These are phyloP conservation scores for Saksenaea oblongispora DNA, from an alignment of 371 early-diverging fungal genomes.

Conservation along the genomic window DNA sequence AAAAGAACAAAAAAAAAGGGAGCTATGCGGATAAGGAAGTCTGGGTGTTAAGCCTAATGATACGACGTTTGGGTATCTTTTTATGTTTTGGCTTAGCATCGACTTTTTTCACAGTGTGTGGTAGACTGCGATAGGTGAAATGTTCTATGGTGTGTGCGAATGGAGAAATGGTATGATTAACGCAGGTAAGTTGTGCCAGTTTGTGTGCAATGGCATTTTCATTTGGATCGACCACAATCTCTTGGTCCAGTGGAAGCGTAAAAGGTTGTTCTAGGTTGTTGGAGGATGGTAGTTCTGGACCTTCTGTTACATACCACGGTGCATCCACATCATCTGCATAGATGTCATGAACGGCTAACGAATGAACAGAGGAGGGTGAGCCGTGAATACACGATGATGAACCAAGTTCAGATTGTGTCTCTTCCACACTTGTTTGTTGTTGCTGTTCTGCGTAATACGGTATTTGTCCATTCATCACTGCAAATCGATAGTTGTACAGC, in stretches of 20 bases:
- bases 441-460: background rate
- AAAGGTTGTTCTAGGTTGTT: constrained; percentile 9
- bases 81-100: constrained; percentile 35
- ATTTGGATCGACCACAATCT: constrained; percentile 59
- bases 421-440: background rate
- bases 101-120: constrained; percentile 45
- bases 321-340: constrained; percentile 29
- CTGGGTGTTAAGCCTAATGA: constrained; percentile 33
- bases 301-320: constrained; percentile 29
- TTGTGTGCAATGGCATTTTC: constrained; percentile 87
- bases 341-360: constrained; percentile 11
- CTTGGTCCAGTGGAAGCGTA: constrained; percentile 41
- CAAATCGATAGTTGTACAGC: constrained; percentile 19
- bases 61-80: constrained; percentile 46
- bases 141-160: constrained; percentile 81
- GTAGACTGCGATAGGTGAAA: constrained; percentile 77
- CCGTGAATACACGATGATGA: background rate
- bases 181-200: constrained; percentile 79
- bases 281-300: constrained; percentile 16
- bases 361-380: constrained; percentile 3
- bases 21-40: background rate
- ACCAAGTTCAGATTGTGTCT: background rate
- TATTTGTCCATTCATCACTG: constrained; percentile 3
- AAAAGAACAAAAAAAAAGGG: too few species aligned
- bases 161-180: constrained; percentile 88